phyloP scores from a whole-genome alignment of 768 basidiomycete species.

The Scleroderma bovista region DNA sequence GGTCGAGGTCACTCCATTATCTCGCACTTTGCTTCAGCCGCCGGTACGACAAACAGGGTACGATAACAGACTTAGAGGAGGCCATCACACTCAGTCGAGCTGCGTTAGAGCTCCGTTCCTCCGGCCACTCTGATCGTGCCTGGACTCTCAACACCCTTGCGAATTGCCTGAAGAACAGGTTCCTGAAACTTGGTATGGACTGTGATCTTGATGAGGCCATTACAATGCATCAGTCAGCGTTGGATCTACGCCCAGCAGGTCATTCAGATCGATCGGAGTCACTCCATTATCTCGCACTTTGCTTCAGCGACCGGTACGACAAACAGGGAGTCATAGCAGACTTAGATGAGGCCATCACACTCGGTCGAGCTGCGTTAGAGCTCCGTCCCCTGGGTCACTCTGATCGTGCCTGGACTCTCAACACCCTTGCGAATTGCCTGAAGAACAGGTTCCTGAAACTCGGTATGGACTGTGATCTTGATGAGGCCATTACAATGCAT shows the following conservation, averaged over 20 bases:
- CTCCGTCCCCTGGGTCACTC: neutral
- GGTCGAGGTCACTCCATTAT: neutral
- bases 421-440: constrained; percentile 39
- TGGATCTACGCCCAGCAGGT: neutral
- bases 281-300: neutral
- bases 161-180: neutral
- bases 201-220: neutral
- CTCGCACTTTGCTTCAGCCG: neutral
- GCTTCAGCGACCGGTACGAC: neutral
- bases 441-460: neutral
- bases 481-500: neutral
- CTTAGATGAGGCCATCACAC: neutral
- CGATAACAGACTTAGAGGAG: neutral
- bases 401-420: constrained; percentile 56
- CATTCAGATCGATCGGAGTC: neutral
- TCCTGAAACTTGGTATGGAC: neutral
- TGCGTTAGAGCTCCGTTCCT: neutral
- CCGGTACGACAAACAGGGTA: neutral
- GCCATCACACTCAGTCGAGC: neutral
- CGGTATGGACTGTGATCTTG: neutral
- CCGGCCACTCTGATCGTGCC: neutral
- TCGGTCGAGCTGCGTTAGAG: neutral
- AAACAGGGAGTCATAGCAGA: neutral
- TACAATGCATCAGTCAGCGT: neutral
- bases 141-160: neutral